phyloP scores from a whole-genome alignment of 805 yeast genomes.

The Metschnikowia chrysomelidarum region DNA sequence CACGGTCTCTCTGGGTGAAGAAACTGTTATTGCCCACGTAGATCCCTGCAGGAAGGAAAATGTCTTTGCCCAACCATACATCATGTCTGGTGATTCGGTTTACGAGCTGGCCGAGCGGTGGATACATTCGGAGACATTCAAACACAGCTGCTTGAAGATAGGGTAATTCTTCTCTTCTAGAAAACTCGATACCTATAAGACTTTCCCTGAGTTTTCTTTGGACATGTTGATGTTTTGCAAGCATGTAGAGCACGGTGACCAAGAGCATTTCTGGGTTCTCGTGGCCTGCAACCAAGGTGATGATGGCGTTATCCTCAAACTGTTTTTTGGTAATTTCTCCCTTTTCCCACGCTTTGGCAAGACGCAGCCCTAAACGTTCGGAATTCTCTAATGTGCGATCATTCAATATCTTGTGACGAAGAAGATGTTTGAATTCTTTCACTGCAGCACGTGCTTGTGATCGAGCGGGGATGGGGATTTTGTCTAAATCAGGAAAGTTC shows the following conservation, averaged over 20 bases:
- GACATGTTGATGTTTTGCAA: slow-evolving; percentile 40
- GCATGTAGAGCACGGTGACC: slow-evolving; percentile 44
- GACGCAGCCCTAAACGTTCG: slow-evolving; percentile 19
- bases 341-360: slow-evolving; percentile 38
- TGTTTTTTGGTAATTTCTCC: slow-evolving; percentile 44
- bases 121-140: slow-evolving; percentile 50
- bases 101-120: slow-evolving; percentile 57
- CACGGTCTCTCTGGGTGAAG: slow-evolving; percentile 46
- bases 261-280: slow-evolving; percentile 58
- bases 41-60: slow-evolving; percentile 46
- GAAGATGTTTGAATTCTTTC: slow-evolving; percentile 25
- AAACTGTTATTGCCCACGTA: slow-evolving; percentile 57
- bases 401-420: slow-evolving; percentile 19
- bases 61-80: slow-evolving; percentile 39
- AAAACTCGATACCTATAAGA: not conserved
- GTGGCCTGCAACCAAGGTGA: slow-evolving; percentile 60
- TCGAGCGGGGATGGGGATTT: slow-evolving; percentile 48
- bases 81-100: slow-evolving; percentile 45
- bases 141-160: slow-evolving; percentile 36
- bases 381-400: slow-evolving; percentile 38
- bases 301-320: slow-evolving; percentile 52
- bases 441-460: slow-evolving; percentile 37
- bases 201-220: slow-evolving; percentile 31
- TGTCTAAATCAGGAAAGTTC: slow-evolving; percentile 55
- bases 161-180: slow-evolving; percentile 16